Evolutionary conservation across 2,329 filamentous ascomycete species (phyloP).

Genomic region (Truncatella angustata): DNA sequence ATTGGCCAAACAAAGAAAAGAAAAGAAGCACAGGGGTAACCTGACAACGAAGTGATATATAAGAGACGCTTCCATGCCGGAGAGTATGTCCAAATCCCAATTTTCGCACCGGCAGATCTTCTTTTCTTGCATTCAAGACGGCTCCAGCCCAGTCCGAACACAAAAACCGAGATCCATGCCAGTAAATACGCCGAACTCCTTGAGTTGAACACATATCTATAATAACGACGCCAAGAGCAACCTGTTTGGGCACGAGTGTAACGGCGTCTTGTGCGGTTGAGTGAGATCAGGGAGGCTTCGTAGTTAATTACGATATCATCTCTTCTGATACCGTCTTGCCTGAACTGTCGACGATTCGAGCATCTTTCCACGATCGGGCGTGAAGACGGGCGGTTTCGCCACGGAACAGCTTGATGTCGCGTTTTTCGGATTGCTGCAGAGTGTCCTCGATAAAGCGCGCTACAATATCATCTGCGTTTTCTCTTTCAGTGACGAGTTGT

Average conservation of each 20-base stretch:
- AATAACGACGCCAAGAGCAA: too few relatives aligned
- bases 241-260: too few relatives aligned
- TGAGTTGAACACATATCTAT: neutral
- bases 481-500: neutral
- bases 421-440: slow-evolving; percentile 3
- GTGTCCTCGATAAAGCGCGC: neutral
- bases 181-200: neutral
- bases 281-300: too few relatives aligned
- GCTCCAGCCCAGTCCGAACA: neutral
- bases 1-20: neutral
- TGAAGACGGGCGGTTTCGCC: slow-evolving; percentile 7
- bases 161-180: neutral
- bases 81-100: neutral
- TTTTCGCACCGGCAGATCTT: neutral
- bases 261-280: too few relatives aligned
- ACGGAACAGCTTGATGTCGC: slow-evolving; percentile 11
- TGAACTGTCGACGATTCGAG: neutral
- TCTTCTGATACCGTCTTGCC: neutral
- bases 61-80: neutral
- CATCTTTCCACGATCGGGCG: slow-evolving; percentile 4
- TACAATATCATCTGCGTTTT: neutral
- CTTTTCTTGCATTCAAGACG: neutral
- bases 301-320: neutral
- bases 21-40: too few relatives aligned
- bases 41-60: neutral